Evolutionary conservation across 2,329 filamentous ascomycete genomes (phyloP).

Genomic region (Triangularia setosa): DNA sequence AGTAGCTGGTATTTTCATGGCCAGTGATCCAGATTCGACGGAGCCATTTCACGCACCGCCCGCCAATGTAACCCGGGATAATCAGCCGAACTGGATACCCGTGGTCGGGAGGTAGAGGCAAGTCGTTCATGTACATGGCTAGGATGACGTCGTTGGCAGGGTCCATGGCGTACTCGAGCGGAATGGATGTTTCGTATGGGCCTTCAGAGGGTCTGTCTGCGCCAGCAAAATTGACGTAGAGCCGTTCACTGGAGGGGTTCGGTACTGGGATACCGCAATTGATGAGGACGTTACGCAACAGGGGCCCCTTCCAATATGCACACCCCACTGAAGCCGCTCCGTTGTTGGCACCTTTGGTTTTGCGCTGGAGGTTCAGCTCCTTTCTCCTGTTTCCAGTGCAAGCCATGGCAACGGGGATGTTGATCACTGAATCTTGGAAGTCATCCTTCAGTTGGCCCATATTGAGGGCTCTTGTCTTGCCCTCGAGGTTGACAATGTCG

Average conservation of each 20-base stretch:
- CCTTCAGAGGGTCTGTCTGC: conserved; percentile 44
- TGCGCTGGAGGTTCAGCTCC: conserved; percentile 48
- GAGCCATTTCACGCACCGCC: conserved; percentile 46
- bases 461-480: conserved; percentile 33
- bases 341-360: conserved; percentile 47
- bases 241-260: conserved; percentile 19
- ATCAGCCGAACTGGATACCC: conserved; percentile 41
- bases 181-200: conserved; percentile 46
- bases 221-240: conserved; percentile 49
- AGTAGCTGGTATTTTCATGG: conserved; percentile 42
- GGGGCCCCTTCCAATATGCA: conserved; percentile 48
- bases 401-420: conserved; percentile 45
- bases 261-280: conserved; percentile 35
- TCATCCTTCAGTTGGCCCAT: conserved; percentile 43
- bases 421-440: conserved; percentile 37
- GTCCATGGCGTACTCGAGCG: conserved; percentile 47
- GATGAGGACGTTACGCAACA: conserved; percentile 42
- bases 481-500: conserved; percentile 37
- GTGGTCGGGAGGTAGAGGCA: conserved; percentile 41
- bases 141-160: conserved; percentile 45
- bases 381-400: conserved; percentile 50
- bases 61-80: conserved; percentile 42
- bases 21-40: conserved; percentile 38
- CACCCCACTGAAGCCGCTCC: conserved; percentile 43
- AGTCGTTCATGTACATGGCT: conserved; percentile 45